phyloP scores from a whole-genome alignment of 805 yeast genomes.

The Kodamaea sagamina region DNA sequence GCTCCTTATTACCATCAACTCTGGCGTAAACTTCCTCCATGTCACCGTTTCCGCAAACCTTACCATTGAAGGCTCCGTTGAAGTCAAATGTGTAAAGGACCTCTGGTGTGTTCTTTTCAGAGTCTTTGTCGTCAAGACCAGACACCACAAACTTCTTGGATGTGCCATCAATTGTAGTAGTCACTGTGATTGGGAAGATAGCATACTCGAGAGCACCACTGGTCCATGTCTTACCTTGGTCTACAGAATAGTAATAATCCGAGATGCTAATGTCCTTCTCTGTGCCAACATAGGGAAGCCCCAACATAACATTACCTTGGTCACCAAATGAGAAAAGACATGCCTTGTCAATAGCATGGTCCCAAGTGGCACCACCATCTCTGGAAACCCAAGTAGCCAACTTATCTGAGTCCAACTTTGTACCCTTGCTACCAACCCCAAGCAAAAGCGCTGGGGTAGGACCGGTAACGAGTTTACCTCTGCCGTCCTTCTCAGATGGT shows the following conservation, averaged over 20 bases:
- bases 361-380: constrained; percentile 81
- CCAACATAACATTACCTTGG: constrained; percentile 70
- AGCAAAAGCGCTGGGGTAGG: constrained; percentile 55
- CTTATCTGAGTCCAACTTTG: constrained; percentile 19
- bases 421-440: constrained; percentile 38
- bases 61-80: constrained; percentile 53
- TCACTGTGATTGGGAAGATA: constrained; percentile 43
- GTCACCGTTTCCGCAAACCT: constrained; percentile 48
- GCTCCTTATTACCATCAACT: constrained; percentile 31
- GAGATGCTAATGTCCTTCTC: constrained; percentile 31
- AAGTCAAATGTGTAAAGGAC: constrained; percentile 54
- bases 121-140: constrained; percentile 36
- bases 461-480: constrained; percentile 45
- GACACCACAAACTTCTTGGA: constrained; percentile 56
- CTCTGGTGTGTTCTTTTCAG: constrained; percentile 16
- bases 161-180: constrained; percentile 72
- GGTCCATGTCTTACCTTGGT: constrained; percentile 73
- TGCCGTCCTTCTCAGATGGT: constrained; percentile 38
- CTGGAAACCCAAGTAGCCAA: constrained; percentile 61
- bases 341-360: constrained; percentile 52
- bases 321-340: constrained; percentile 67
- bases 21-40: constrained; percentile 67
- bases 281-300: constrained; percentile 44
- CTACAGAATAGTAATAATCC: constrained; percentile 55
- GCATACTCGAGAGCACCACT: constrained; percentile 47